These are phyloP conservation scores for Mycena sanguinolenta DNA, from an alignment of 768 basidiomycete genomes.

Conservation along the genomic window DNA sequence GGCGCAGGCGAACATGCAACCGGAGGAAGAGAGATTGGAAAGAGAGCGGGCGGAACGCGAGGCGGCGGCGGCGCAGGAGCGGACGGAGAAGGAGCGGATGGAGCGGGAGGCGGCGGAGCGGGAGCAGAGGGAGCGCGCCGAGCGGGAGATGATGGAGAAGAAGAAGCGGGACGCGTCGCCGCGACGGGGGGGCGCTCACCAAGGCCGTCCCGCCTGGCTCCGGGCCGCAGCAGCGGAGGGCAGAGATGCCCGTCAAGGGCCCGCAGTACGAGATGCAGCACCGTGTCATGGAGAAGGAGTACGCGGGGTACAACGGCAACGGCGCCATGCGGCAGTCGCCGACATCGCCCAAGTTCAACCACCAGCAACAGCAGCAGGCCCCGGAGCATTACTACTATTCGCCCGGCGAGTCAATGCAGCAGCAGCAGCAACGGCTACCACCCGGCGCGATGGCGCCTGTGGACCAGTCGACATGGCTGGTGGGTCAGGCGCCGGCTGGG, in stretches of 20 bases:
- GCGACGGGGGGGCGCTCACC: slow-evolving; percentile 73
- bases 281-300: slow-evolving; percentile 92
- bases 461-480: slow-evolving; percentile 48
- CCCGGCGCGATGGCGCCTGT: slow-evolving; percentile 76
- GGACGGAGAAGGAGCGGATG: slow-evolving; percentile 56
- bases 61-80: slow-evolving; percentile 50
- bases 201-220: slow-evolving; percentile 67
- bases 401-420: slow-evolving; percentile 44
- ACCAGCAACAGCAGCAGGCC: slow-evolving; percentile 34
- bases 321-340: slow-evolving; percentile 40
- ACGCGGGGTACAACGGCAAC: slow-evolving; percentile 62
- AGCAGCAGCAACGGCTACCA: slow-evolving; percentile 58
- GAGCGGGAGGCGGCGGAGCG: slow-evolving; percentile 57
- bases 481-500: slow-evolving; percentile 34
- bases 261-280: slow-evolving; percentile 97
- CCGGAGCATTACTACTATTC: slow-evolving; percentile 52
- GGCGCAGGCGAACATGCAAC: slow-evolving; percentile 43
- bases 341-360: slow-evolving; percentile 34
- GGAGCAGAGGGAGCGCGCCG: slow-evolving; percentile 55
- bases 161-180: slow-evolving; percentile 69
- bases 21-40: slow-evolving; percentile 39
- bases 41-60: slow-evolving; percentile 41
- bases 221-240: slow-evolving; percentile 64
- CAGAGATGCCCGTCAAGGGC: slow-evolving; percentile 89
- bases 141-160: slow-evolving; percentile 60